Conservation (phyloP, 2,329 filamentous ascomycete species). For the Lecanosticta acicola region DNA sequence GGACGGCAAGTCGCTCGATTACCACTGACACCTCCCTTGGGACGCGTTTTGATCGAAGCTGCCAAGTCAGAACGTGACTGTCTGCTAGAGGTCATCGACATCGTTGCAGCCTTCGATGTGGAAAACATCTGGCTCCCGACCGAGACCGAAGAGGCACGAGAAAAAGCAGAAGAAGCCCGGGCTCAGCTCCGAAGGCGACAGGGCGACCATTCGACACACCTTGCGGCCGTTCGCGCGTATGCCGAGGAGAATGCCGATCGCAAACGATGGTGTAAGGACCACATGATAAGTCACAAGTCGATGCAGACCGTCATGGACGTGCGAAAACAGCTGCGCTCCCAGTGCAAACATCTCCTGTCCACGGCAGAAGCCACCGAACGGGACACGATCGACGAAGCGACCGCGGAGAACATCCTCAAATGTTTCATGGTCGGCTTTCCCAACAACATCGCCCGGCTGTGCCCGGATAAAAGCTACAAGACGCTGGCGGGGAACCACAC, state of each 20-base stretch:
- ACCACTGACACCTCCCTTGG: slow-evolving; percentile 74
- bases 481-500: slow-evolving; percentile 57
- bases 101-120: slow-evolving; percentile 62
- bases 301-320: slow-evolving; percentile 64
- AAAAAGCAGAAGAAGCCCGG: slow-evolving; percentile 52
- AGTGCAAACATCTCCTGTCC: slow-evolving; percentile 44
- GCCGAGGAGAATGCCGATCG: slow-evolving; percentile 53
- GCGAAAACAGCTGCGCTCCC: slow-evolving; percentile 55
- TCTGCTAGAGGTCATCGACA: slow-evolving; percentile 76
- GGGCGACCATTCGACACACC: slow-evolving; percentile 59
- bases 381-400: slow-evolving; percentile 34
- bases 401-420: slow-evolving; percentile 49
- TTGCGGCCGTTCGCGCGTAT: slow-evolving; percentile 57
- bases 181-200: slow-evolving; percentile 54
- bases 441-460: slow-evolving; percentile 28
- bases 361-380: slow-evolving; percentile 32
- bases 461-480: slow-evolving; percentile 57
- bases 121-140: slow-evolving; percentile 59
- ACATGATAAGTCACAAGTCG: slow-evolving; percentile 56
- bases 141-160: slow-evolving; percentile 55
- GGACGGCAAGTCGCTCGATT: slow-evolving; percentile 76
- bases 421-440: slow-evolving; percentile 53
- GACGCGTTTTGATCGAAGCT: slow-evolving; percentile 76
- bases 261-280: slow-evolving; percentile 54
- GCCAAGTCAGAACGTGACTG: slow-evolving; percentile 65